Conservation (phyloP, 441 rosid species). For the Dalechampia spathulata region DNA sequence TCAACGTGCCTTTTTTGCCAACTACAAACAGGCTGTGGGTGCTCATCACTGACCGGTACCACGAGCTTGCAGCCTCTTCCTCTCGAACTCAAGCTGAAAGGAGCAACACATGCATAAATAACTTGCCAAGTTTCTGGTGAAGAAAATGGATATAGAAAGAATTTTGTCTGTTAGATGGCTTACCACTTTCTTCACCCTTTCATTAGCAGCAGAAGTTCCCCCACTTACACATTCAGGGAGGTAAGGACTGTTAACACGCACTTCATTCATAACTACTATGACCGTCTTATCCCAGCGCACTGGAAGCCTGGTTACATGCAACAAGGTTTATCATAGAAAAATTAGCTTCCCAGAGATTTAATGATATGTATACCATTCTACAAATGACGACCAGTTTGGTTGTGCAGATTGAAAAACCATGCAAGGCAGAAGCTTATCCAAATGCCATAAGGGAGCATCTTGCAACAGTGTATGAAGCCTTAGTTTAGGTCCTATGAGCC, state of each 20-base stretch:
- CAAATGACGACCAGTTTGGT: background rate
- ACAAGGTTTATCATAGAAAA: constrained; percentile 1
- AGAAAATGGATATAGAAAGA: background rate
- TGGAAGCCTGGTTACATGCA: constrained; percentile 55
- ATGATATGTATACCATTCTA: background rate
- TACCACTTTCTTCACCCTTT: constrained; percentile 95
- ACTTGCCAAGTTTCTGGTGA: background rate
- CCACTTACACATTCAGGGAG: constrained; percentile 73
- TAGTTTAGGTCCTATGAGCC: background rate
- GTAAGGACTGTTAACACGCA: constrained; percentile 82
- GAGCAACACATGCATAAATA: constrained; percentile 4
- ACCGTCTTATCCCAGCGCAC: constrained; percentile 90
- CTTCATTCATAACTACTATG: constrained; percentile 86
- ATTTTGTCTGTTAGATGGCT: constrained; percentile 19
- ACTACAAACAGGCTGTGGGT: too few species aligned
- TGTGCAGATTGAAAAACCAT: background rate
- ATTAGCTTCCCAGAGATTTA: background rate
- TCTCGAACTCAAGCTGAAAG: constrained; percentile 68
- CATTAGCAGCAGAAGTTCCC: constrained; percentile 88
- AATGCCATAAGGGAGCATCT: background rate
- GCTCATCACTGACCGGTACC: constrained; percentile 35
- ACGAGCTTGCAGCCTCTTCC: constrained; percentile 63
- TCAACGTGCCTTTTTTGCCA: too few species aligned
- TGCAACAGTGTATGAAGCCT: background rate
- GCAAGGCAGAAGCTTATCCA: background rate